A percentile compares a stretch with the other conserved stretches of the same genome.
phyloP scores from a whole-genome alignment of 2,329 filamentous ascomycete genomes.

The Ophiostoma triangulosporum region DNA sequence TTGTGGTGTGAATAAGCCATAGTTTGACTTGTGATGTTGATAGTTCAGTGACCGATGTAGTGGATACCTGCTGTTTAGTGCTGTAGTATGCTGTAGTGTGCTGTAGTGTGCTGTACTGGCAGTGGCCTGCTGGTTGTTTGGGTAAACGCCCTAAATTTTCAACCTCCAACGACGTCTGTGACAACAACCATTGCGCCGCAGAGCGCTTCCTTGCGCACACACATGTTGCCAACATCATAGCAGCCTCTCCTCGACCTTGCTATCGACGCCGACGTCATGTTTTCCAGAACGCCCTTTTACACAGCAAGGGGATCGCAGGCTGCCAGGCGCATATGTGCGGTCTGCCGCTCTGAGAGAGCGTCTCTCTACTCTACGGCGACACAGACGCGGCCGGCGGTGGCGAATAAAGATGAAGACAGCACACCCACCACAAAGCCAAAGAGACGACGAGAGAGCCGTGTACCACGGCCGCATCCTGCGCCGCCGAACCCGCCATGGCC shows the following conservation, averaged over 20 bases:
- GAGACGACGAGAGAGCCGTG: not conserved
- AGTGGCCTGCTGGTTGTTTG: not conserved
- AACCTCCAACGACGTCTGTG: not conserved
- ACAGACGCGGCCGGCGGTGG: not conserved
- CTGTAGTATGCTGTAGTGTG: no score
- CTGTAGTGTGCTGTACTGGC: no score
- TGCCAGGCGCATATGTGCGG: not conserved
- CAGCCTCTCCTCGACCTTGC: not conserved
- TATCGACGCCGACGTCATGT: not conserved
- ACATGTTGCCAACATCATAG: no score
- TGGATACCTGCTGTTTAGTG: not conserved
- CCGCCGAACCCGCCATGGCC: conserved; percentile 8
- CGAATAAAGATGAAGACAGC: not conserved
- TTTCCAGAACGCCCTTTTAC: not conserved
- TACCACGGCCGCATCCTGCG: not conserved
- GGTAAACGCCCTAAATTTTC: not conserved
- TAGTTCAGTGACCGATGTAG: no score
- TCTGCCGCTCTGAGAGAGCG: not conserved
- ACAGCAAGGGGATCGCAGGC: not conserved
- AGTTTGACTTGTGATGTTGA: no score
- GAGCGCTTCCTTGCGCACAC: no score
- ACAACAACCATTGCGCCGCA: not conserved
- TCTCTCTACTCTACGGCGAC: not conserved
- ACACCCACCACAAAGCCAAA: not conserved
- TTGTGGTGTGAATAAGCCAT: no score